Evolutionary conservation across 1,284 basidiomycete genomes (phyloP).

Genomic region (Rhodotorula sp.): DNA sequence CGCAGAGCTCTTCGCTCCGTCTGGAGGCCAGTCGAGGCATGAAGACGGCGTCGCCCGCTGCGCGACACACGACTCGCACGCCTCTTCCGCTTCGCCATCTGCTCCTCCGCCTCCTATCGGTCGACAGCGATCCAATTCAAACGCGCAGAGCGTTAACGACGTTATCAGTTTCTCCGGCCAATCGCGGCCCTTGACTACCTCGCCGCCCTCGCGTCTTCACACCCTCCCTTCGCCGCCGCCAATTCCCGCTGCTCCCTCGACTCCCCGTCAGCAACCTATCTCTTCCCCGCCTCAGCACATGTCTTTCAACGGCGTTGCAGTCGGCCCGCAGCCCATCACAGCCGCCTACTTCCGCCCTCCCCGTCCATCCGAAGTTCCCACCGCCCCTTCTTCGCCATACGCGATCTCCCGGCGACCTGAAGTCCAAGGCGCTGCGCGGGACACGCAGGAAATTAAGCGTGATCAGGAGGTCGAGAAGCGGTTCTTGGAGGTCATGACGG

Average conservation of each 20-base stretch:
- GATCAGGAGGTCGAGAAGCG: conserved; percentile 18
- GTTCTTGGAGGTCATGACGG: conserved; percentile 22
- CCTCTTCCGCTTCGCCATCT: background rate
- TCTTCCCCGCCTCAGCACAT: background rate
- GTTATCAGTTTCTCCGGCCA: conserved; percentile 16
- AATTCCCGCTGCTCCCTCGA: background rate
- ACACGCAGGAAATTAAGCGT: conserved; percentile 4
- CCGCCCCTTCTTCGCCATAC: conserved; percentile 11
- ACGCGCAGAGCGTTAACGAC: conserved; percentile 21
- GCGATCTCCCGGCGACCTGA: background rate
- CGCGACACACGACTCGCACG: background rate
- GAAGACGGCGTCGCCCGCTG: background rate
- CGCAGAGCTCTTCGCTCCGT: conserved; percentile 7
- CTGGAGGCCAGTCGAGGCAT: background rate
- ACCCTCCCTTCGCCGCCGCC: background rate
- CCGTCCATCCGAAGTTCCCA: conserved; percentile 14
- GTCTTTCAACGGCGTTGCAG: background rate
- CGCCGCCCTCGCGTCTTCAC: background rate
- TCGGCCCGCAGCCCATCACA: conserved; percentile 3
- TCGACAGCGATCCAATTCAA: background rate
- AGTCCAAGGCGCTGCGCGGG: conserved; percentile 4
- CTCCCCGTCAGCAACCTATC: background rate
- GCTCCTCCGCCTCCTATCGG: background rate
- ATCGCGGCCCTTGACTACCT: background rate
- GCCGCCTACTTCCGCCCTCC: conserved; percentile 6